Base-by-base conservation (phyloP, 1,284 basidiomycete species). In the Ganoderma leucocontextum region DNA sequence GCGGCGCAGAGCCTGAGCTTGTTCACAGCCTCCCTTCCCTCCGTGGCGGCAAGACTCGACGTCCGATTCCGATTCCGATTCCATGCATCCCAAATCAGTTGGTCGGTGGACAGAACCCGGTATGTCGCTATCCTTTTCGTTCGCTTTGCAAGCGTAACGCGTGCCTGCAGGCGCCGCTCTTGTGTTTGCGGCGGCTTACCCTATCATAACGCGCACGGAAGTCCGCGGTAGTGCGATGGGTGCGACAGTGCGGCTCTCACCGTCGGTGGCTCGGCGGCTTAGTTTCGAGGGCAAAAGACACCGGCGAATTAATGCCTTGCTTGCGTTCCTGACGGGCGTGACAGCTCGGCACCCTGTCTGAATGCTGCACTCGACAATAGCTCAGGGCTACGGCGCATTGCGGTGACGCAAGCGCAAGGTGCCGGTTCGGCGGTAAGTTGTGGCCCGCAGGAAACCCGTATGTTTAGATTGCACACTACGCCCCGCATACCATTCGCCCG, bases 331-430 rank as follows among this genome's bases (percentile, higher is more conserved):
- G 64, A 57, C 57, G 44, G 36, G 33, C 25, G n/a, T 65, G 65
- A 65, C 60, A 68, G 68, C 49, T 70, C 68, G 66, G 68, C 66
- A 68, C 67, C 62, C 64, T 64, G 61, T 65, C 57, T 62, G 70
- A 67, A 59, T 47, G 67, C 47, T 61, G 47, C 22, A n/a, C 36
- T 6, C n/a, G 36, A 62, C 64, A 42, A 60, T 64, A 58, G 49
- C 38, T 59, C 57, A 59, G 67, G 59, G 68, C 64, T 62, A 64
- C 67, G 60, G 52, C 25, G 49, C 68, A 62, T 44, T 13, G 63
- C 47, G 41, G 22, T 60, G 22, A 38, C 62, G 22, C 60, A n/a
- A 47, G 35, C 52, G 66, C 61, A 49, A 19, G 61, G 58, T 65
- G 64, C 66, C 64, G 69, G 39, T 47, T 44, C 57, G 36, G 58